These are phyloP conservation scores for Asterella californica DNA, from an alignment of 225 moss, liverwort and hornwort genomes.

Conservation along the genomic window DNA sequence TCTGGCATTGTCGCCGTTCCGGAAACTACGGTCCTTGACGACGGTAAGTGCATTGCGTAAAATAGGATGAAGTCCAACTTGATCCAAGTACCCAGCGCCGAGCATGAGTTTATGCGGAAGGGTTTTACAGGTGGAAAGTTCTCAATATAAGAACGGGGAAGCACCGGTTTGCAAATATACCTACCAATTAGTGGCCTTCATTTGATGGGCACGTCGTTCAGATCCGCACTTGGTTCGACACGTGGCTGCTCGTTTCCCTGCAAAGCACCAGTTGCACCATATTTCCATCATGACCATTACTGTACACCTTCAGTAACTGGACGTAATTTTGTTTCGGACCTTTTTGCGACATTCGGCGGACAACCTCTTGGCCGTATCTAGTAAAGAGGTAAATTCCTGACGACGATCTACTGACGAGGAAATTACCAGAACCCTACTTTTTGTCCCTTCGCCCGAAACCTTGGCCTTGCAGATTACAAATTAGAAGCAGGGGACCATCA, in stretches of 20 bases:
- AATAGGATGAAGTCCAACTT: no score
- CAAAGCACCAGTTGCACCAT: no score
- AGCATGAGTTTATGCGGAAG: no score
- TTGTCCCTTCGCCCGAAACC: not conserved
- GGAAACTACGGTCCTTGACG: no score
- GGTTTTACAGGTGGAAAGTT: no score
- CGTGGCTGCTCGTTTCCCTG: not conserved
- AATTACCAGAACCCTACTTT: conserved; percentile 12
- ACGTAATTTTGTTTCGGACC: not conserved
- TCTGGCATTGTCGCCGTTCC: no score
- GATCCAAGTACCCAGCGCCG: no score
- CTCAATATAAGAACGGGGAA: no score
- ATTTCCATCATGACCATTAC: not conserved
- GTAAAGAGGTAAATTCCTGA: not conserved
- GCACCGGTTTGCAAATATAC: no score
- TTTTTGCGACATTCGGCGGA: not conserved
- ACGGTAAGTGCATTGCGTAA: no score
- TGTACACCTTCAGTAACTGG: not conserved
- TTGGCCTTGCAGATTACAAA: not conserved
- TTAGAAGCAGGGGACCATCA: not conserved
- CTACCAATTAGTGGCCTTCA: not conserved
- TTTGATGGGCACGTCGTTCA: conserved; percentile 17
- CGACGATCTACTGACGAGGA: not conserved
- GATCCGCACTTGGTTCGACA: not conserved
- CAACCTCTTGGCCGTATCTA: not conserved